A percentile compares a stretch with the other conserved stretches of the same genome.
Conservation (phyloP, 129 eudicot species). For the Flaveria linearis region DNA sequence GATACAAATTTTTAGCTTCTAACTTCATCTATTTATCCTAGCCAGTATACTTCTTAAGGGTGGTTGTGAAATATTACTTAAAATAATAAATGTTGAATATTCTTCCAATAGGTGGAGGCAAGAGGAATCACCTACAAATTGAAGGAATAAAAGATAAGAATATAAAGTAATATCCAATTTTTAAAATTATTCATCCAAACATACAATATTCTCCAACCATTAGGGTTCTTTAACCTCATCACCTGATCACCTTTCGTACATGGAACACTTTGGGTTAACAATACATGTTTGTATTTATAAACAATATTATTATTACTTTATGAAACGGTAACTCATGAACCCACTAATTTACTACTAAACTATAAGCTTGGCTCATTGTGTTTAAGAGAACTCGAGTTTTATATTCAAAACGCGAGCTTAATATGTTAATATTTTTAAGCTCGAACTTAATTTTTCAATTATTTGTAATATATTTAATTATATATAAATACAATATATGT, state of each 20-base stretch:
- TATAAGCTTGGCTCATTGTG: too few species aligned
- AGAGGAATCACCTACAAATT: conserved; percentile 1
- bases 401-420: too few species aligned
- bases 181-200: not conserved
- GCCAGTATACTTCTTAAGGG: not conserved
- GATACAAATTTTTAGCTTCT: too few species aligned
- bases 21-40: not conserved
- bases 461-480: too few species aligned
- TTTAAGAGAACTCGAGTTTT: too few species aligned
- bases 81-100: not conserved
- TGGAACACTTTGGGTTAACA: too few species aligned
- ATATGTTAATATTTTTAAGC: too few species aligned
- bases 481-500: too few species aligned
- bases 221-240: not conserved
- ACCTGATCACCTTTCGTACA: not conserved
- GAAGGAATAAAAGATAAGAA: not conserved
- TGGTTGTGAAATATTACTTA: not conserved
- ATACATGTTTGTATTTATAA: not conserved
- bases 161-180: not conserved
- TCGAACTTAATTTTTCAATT: too few species aligned
- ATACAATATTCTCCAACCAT: not conserved
- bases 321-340: too few species aligned
- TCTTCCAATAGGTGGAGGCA: conserved; percentile 2
- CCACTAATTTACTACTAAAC: too few species aligned
- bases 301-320: not conserved